A percentile compares a stretch with the other conserved stretches of the same genome.
Conservation (phyloP, 2,329 filamentous ascomycete genomes). For the Arthrobotrys conoides region DNA sequence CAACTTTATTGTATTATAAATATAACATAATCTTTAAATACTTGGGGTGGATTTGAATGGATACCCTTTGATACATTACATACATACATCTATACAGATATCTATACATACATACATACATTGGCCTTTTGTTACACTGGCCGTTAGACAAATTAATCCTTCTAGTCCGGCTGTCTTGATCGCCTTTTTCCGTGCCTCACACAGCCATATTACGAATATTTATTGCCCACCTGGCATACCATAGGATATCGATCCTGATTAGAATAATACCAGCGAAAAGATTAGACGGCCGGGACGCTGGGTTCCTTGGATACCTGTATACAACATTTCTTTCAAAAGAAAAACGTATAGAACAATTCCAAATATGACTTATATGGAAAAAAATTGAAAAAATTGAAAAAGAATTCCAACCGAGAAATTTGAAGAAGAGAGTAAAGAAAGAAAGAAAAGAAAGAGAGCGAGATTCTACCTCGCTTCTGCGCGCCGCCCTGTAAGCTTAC, state of each 20-base stretch:
- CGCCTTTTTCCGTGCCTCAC: neutral
- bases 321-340: neutral
- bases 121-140: too few relatives aligned
- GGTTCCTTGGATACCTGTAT: neutral
- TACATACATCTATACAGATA: too few relatives aligned
- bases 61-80: neutral
- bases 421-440: neutral
- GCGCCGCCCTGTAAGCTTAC: neutral
- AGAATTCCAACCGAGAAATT: neutral
- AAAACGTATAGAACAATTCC: slow-evolving; percentile 10
- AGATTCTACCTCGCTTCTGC: neutral
- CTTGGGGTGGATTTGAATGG: neutral
- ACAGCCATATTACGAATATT: neutral
- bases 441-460: neutral
- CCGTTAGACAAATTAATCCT: too few relatives aligned
- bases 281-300: too few relatives aligned
- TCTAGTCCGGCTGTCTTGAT: neutral
- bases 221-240: too few relatives aligned
- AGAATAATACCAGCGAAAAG: neutral
- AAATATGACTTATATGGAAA: slow-evolving; percentile 2
- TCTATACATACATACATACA: neutral
- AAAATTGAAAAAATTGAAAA: neutral
- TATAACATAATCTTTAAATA: neutral
- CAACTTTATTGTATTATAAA: slow-evolving; percentile 13
- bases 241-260: neutral